Evolutionary conservation across 495 filamentous ascomycete species (phyloP), one percentile per base, ranked within the genome.

Genomic region (Penicillium fimorum): DNA sequence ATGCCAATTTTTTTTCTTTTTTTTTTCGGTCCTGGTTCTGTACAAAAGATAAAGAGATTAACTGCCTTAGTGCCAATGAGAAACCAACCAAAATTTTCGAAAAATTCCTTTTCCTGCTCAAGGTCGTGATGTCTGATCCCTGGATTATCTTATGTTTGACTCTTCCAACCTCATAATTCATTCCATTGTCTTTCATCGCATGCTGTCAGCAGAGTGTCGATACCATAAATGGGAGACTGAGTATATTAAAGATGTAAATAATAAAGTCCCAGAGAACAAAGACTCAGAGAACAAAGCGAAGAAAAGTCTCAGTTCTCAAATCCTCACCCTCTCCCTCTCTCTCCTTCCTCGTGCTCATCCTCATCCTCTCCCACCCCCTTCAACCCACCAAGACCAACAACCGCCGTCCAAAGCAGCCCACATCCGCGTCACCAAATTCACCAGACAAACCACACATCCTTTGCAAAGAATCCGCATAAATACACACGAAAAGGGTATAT

Each of bases 11-110:
- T 57, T 43, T 35, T 59, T 58, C 64, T 53, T 58, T 60, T 55
- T 65, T 63, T 64, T 58, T 53, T 61, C 56, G 60, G 60, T 59
- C 63, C 61, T 61, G 71, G 71, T 73, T 74, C 69, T 69, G 63
- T 67, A 67, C 46, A 65, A 67, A 67, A 52, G 50, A 52, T 38
- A 52, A 60, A 58, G 48, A 56, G 38, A 58, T 45, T 61, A 67
- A 49, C 50, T 32, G 30, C 45, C 48, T 42, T 51, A 50, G 47
- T 61, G 49, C 55, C 58, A 67, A 60, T 60, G 64, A 65, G 47
- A 58, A 57, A 62, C 49, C 48, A 63, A 57, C 55, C 58, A 66
- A 57, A 57, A 44, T 45, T 44, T 54, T 55, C 37, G 48, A 62
- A 62, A 67, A 52, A 48, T 41, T 56, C 44, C 22, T 32, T 38